phyloP scores from a whole-genome alignment of 805 yeast species.

The Kuraishia borneana region DNA sequence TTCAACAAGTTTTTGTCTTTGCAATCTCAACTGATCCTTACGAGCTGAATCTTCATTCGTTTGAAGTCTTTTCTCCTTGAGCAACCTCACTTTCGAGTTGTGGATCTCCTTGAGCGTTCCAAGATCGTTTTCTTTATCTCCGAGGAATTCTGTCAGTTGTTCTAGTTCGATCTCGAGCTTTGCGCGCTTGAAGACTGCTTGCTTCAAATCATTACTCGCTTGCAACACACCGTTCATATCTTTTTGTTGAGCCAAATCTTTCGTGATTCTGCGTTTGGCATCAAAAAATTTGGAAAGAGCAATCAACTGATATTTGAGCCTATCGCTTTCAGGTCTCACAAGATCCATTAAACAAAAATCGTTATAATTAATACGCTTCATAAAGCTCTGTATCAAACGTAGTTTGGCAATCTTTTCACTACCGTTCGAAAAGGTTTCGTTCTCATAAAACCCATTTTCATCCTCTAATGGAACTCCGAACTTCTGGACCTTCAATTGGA shows the following conservation, averaged over 20 bases:
- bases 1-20: background rate
- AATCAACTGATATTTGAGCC: background rate
- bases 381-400: background rate
- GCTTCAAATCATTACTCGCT: conserved; percentile 26
- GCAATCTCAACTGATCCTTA: background rate
- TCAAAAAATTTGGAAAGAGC: background rate
- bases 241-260: conserved; percentile 11
- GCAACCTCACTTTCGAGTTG: background rate
- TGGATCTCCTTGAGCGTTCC: background rate
- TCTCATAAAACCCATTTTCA: background rate
- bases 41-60: background rate
- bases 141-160: conserved; percentile 31
- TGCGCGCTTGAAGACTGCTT: conserved; percentile 4
- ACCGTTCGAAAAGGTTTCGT: background rate
- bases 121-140: background rate
- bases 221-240: conserved; percentile 28
- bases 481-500: background rate
- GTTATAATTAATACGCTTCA: background rate
- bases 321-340: background rate
- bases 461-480: background rate
- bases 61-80: background rate
- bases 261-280: conserved; percentile 6
- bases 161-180: conserved; percentile 51
- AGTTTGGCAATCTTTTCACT: background rate
- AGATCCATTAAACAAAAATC: background rate